Evolutionary conservation across 2,329 filamentous ascomycete genomes (phyloP), one percentile per base, ranked within the genome.

Genomic region (Hymenoscyphus infarciens): DNA sequence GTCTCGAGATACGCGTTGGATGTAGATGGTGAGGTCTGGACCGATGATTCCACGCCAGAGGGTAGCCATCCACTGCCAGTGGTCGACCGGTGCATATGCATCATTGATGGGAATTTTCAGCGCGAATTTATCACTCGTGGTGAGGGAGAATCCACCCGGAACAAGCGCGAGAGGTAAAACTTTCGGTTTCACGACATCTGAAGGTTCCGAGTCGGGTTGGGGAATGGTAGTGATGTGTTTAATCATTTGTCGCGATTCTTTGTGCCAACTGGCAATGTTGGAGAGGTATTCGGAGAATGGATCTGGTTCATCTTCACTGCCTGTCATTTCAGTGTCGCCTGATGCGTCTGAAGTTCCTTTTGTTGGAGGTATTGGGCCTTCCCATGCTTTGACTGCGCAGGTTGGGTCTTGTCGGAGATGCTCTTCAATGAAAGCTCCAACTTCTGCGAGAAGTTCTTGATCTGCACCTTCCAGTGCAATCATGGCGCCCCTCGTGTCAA

Each of bases 41-140:
- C 90, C 91, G 1, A 93, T 82, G 60, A 91, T 89, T 10, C 92
- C 91, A 10, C 93, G 87, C 94, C 94, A 98, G 25, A 97, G 83
- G 53, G 90, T 94, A 39, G 94, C 94, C 81, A 95, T 92, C 94
- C 94, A 98, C 75, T 96, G 90, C 92, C 94, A 98, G 77, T 98
- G 94, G 71, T 96, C 92, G n/a, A 90, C 83, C 0, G 90, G 87
- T 16, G 86, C 84, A 74, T 96, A 97, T 6, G 83, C 81, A 72
- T 96, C 92, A 19, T 82, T 79, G 68, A 96, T 92, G 1, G 90
- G 88, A 53, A 93, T 86, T 15, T 82, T 80, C 61, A 84, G 86
- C 1, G 92, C 90, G 74, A 89, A 94, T 56, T 82, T 80, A 73
- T 97, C 90, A 0, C 91, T 88, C 0, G 89, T 83, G 13, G 88